Evolutionary conservation across 1,284 basidiomycete species (phyloP), one percentile per base, ranked within the genome.

Genomic region (Cutaneotrichosporon sp.): DNA sequence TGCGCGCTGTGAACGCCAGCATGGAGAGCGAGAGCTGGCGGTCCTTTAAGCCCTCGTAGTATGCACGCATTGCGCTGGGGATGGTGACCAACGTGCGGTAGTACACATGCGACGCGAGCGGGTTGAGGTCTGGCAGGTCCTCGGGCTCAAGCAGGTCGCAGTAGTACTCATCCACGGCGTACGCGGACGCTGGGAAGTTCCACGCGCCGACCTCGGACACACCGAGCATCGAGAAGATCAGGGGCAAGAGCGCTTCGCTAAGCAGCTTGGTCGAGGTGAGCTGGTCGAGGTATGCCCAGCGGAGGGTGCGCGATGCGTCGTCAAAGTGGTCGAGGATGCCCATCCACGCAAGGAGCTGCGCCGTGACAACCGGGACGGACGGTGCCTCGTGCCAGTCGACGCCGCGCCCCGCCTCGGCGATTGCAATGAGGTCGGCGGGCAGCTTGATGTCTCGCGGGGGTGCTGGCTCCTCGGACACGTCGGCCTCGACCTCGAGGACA

Each of bases 31-130:
- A 89, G 2, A 97, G 84, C 72, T 95, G 91, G 18, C 90, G 87
- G 76, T 98, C 94, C 71, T 92, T 92, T 80, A 91, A 90, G 34
- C 88, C 88, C 52, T 88, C 84, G 65, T 94, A 89, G 90, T 93
- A 98, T 29, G 83, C 82, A 56, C 94, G 87, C 59, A 97, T 86
- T 27, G 94, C 83, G 0, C 90, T 89, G 1, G 94, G 92, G 18
- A 95, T 84, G 14, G 87, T 86, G 9, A 90, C 84, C 9, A 97
- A 83, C 0, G 91, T 85, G 22, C 90, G 87, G 76, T 93, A 93
- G 79, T 91, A 97, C 6, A 97, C 83, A 72, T 97, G 92, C 0
- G 91, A 91, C 3, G 91, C 88, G 14, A 99, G 82, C 2, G 94
- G 84, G 16, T 65, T 62, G 24, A 79, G 79, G 63, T 87, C 85